phyloP scores from a whole-genome alignment of 1,284 basidiomycete genomes.

The Apiotrichum montevideense region DNA sequence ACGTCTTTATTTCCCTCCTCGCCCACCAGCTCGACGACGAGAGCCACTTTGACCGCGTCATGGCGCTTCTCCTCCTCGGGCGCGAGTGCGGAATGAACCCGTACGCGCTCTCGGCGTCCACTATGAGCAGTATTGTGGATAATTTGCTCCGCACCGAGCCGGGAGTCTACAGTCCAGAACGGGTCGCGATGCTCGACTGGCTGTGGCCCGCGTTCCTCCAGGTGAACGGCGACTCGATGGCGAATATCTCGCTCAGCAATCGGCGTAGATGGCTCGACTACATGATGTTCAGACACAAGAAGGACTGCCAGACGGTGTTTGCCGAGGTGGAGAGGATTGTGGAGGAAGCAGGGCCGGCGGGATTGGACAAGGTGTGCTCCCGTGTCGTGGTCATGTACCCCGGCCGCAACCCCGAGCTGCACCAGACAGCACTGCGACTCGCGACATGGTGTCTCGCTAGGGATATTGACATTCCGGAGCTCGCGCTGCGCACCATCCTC shows the following conservation, averaged over 20 bases:
- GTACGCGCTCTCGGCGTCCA: constrained; percentile 2
- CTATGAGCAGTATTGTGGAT: constrained; percentile 6
- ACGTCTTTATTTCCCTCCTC: constrained; percentile 26
- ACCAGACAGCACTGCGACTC: constrained; percentile 7
- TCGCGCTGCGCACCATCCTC: background rate
- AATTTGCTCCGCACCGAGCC: background rate
- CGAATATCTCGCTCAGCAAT: background rate
- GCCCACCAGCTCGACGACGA: constrained; percentile 22
- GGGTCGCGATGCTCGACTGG: constrained; percentile 7
- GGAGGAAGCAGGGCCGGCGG: constrained; percentile 13
- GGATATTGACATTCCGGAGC: constrained; percentile 2
- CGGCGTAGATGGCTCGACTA: constrained; percentile 10
- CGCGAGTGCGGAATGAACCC: constrained; percentile 26
- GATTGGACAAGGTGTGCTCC: constrained; percentile 7
- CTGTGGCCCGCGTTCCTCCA: constrained; percentile 10
- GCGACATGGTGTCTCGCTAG: constrained; percentile 17
- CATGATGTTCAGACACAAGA: constrained; percentile 2
- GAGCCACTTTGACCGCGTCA: constrained; percentile 5
- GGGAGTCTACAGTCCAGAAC: too few relatives aligned
- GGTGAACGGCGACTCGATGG: background rate
- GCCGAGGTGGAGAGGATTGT: constrained; percentile 16
- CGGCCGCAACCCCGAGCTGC: background rate
- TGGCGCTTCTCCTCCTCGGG: constrained; percentile 24
- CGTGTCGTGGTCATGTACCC: constrained; percentile 3
- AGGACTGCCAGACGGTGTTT: constrained; percentile 1